Evolutionary conservation across 108 stramenopile genomes (phyloP).

Genomic region (Poteriospumella lacustris): DNA sequence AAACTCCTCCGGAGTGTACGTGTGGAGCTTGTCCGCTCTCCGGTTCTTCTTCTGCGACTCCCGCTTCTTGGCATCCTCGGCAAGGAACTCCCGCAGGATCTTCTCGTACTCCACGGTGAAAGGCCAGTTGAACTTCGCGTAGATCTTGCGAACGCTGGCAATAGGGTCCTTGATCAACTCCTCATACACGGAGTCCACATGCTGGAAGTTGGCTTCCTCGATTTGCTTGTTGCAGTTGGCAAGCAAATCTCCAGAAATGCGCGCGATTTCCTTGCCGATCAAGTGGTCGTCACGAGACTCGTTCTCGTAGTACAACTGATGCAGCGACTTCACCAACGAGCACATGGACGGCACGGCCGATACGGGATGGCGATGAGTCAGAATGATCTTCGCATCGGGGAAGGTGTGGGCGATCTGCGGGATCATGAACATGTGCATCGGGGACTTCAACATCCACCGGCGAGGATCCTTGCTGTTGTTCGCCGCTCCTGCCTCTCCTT

Average conservation of each 20-base stretch:
- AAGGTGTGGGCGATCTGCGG: background rate
- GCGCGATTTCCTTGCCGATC: background rate
- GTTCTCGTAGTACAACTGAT: constrained; percentile 18
- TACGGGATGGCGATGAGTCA: constrained; percentile 28
- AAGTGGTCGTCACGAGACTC: background rate
- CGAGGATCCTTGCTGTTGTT: background rate
- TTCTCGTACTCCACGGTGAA: background rate
- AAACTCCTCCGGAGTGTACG: constrained; percentile 19
- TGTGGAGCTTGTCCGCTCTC: background rate
- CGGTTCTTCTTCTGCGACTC: background rate
- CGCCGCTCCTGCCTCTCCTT: no score
- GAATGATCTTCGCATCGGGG: constrained; percentile 19
- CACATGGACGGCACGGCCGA: constrained; percentile 23
- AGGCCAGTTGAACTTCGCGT: background rate
- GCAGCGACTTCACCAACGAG: constrained; percentile 9
- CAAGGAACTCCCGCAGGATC: background rate
- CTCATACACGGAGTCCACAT: background rate
- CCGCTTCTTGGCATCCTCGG: background rate
- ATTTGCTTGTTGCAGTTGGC: background rate
- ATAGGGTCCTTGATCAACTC: constrained; percentile 27
- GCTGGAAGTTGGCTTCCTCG: background rate
- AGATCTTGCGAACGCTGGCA: background rate
- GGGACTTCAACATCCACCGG: constrained; percentile 17
- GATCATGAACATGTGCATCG: background rate
- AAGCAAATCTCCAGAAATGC: background rate